phyloP scores from a whole-genome alignment of 179 eudicot species.

The Vitellaria paradoxa region DNA sequence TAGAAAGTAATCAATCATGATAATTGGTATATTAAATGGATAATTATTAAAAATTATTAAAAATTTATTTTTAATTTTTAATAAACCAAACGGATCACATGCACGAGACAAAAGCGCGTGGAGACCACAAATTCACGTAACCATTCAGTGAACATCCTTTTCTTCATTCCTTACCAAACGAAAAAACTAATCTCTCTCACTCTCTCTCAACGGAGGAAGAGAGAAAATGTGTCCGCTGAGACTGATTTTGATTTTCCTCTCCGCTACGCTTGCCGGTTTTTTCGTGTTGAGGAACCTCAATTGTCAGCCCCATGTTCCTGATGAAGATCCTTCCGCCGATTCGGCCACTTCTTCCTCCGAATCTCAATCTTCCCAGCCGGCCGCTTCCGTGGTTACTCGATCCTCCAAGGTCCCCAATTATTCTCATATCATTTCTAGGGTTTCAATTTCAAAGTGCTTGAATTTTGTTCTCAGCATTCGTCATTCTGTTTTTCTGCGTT shows the following conservation, averaged over 20 bases:
- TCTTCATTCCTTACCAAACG: not conserved
- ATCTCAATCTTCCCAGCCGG: slow-evolving; percentile 7
- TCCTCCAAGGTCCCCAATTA: slow-evolving; percentile 26
- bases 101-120: not conserved
- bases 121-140: not conserved
- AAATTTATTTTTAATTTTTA: too few relatives aligned
- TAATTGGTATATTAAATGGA: too few relatives aligned
- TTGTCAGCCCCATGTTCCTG: slow-evolving; percentile 25
- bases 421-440: slow-evolving; percentile 9
- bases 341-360: not conserved
- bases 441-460: slow-evolving; percentile 5
- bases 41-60: too few relatives aligned
- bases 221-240: slow-evolving; percentile 54
- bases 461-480: not conserved
- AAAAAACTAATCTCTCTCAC: not conserved
- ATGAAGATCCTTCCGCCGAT: slow-evolving; percentile 6
- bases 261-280: slow-evolving; percentile 60
- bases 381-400: not conserved
- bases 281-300: slow-evolving; percentile 49
- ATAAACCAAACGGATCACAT: too few relatives aligned
- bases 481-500: not conserved
- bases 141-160: not conserved
- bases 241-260: slow-evolving; percentile 49
- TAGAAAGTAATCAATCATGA: too few relatives aligned
- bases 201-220: not conserved